Evolutionary conservation across 2,329 filamentous ascomycete genomes (phyloP).

Genomic region (Biscogniauxia marginata): DNA sequence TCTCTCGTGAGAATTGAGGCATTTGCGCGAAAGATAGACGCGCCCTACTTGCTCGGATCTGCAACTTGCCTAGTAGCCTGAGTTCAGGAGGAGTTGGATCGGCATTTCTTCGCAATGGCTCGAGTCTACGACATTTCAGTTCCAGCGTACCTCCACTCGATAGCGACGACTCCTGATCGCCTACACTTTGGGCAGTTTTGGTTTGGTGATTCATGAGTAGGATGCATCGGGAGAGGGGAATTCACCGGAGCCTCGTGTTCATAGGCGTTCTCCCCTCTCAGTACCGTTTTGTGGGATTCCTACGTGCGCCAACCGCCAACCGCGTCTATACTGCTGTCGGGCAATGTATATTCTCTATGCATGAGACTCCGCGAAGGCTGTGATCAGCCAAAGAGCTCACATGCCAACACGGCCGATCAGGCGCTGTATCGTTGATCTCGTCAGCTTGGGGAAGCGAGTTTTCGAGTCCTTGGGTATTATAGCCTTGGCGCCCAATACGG

Average conservation of each 20-base stretch:
- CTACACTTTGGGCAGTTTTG: not conserved
- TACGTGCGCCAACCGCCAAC: not conserved
- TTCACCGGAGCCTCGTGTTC: not conserved
- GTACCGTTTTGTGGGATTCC: not conserved
- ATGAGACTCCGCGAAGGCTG: not conserved
- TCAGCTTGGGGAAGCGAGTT: not conserved
- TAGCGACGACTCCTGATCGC: not conserved
- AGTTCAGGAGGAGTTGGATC: not conserved
- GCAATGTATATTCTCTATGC: not conserved
- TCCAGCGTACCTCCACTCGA: not conserved
- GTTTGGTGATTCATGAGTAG: not conserved
- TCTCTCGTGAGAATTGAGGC: not conserved
- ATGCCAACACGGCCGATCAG: not conserved
- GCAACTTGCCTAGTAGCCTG: not conserved
- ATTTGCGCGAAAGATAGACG: not conserved
- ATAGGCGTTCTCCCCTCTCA: not conserved
- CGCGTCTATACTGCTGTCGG: not conserved
- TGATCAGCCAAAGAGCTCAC: not conserved
- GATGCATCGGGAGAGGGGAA: not conserved
- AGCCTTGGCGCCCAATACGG: not conserved
- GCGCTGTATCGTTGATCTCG: not conserved
- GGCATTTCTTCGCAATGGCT: not conserved
- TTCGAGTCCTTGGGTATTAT: not conserved
- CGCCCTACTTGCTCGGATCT: not conserved
- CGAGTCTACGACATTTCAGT: not conserved